Evolutionary conservation across 2,329 filamentous ascomycete genomes (phyloP), one percentile per base, ranked within the genome.

Genomic region (Neonectria faginata): DNA sequence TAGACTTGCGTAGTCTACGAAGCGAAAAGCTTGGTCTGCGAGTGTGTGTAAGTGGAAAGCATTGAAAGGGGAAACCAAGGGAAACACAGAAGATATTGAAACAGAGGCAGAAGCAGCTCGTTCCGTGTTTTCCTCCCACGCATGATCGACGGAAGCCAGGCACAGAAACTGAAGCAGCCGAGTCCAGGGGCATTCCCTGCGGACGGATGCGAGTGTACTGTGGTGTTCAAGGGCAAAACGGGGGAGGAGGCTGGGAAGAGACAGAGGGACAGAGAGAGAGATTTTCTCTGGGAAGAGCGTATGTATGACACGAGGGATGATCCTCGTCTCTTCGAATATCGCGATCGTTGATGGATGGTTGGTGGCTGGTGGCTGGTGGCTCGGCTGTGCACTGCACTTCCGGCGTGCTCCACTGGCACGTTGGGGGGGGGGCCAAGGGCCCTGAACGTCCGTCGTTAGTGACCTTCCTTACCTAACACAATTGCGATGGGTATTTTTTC

Each of bases 61-160:
- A 14, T 36, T 10, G 31, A 25, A 25, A 25, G 25, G 25, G 25
- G 25, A 25, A 25, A 25, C 25, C 25, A 25, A n/a, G 14, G 4
- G 25, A 14, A 10, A 44, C 48, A 27, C 33, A 11, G 7, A 14
- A n/a, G 31, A 29, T 4, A 36, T 59, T 63, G 60, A 63, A 63
- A 63, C 60, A 25, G 29, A 53, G 36, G 52, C 16, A 22, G 44
- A 50, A 39, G 33, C 50, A 41, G 57, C 47, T 12, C 14, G 45
- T 48, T 53, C 44, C 51, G 55, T n/a, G 22, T 31, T 41, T 41
- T 31, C 55, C 47, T 22, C 20, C 36, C 56, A 55, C 50, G 60
- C 61, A 56, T 59, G 44, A 64, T 64, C 61, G 61, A 45, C 56
- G 31, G 51, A 27, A 33, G 50, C 47, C 61, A 63, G 41, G 60